These are phyloP conservation scores for Trichopus zeylanicus DNA, from an alignment of 116 monocot genomes.

Conservation along the genomic window DNA sequence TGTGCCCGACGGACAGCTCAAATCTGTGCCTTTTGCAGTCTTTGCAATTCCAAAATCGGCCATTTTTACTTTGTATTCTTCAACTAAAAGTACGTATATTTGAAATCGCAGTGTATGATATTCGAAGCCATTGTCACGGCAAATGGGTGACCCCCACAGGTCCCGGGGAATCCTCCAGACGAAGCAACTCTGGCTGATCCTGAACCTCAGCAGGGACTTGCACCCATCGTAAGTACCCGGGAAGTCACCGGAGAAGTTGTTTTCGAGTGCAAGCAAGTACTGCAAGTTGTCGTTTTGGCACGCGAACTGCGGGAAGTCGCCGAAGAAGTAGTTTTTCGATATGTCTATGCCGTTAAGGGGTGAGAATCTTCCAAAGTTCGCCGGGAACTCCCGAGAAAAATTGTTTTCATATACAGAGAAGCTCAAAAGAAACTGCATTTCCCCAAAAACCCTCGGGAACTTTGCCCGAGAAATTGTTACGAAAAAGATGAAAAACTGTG, in stretches of 20 bases:
- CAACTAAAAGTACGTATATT: conserved; percentile 64
- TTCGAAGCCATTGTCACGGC: conserved; percentile 43
- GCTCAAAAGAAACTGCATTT: conserved; percentile 15
- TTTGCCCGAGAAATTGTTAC: conserved; percentile 66
- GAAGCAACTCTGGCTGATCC: conserved; percentile 64
- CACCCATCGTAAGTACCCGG: conserved; percentile 61
- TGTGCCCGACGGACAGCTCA: conserved; percentile 64
- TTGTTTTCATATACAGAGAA: conserved; percentile 73
- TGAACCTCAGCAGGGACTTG: conserved; percentile 61
- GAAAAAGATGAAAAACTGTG: conserved; percentile 48
- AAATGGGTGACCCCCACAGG: conserved; percentile 3
- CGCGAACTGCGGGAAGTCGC: conserved; percentile 66
- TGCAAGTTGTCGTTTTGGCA: conserved; percentile 60
- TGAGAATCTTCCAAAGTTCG: conserved; percentile 57
- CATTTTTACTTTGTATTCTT: conserved; percentile 72
- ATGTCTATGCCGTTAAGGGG: conserved; percentile 72
- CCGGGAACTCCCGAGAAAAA: conserved; percentile 74
- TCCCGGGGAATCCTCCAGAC: conserved; percentile 38
- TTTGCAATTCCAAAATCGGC: conserved; percentile 85
- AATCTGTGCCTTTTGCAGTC: conserved; percentile 26
- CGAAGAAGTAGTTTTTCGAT: conserved; percentile 83
- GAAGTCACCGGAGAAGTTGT: conserved; percentile 75
- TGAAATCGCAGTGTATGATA: conserved; percentile 77
- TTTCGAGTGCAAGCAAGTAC: conserved; percentile 73
- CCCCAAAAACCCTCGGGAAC: conserved; percentile 57